Conservation (phyloP, 106 monocot genomes). For the Triglochin maritima region DNA sequence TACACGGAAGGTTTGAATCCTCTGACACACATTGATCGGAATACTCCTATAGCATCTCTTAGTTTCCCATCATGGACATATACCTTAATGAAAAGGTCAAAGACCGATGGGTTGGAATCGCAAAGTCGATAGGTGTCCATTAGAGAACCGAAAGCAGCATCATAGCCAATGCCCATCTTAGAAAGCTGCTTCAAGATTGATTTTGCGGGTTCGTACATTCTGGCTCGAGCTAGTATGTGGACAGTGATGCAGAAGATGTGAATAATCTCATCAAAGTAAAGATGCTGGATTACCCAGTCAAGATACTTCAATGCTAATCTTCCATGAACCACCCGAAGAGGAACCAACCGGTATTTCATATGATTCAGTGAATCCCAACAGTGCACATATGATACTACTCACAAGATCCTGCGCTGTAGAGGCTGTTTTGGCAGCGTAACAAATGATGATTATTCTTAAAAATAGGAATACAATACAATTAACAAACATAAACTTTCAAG, state of each 20-base stretch:
- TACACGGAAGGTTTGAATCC: slow-evolving; percentile 34
- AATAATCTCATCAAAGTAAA: slow-evolving; percentile 17
- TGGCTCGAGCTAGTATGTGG: slow-evolving; percentile 34
- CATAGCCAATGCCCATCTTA: slow-evolving; percentile 6
- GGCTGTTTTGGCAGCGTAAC: too few relatives aligned
- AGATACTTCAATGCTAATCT: slow-evolving; percentile 37
- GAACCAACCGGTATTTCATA: slow-evolving; percentile 31
- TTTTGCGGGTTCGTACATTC: slow-evolving; percentile 37
- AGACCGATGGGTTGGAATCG: slow-evolving; percentile 35
- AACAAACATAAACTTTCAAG: too few relatives aligned
- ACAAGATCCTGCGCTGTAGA: too few relatives aligned
- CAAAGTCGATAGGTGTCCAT: slow-evolving; percentile 26
- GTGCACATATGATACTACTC: too few relatives aligned
- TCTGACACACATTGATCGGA: slow-evolving; percentile 31
- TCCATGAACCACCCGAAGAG: slow-evolving; percentile 33
- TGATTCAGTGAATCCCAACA: slow-evolving; percentile 50
- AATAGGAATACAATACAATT: too few relatives aligned
- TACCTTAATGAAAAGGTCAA: slow-evolving; percentile 44
- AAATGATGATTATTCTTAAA: too few relatives aligned
- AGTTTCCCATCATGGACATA: slow-evolving; percentile 29
- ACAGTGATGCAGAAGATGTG: slow-evolving; percentile 26
- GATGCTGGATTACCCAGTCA: slow-evolving; percentile 25
- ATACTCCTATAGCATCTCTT: slow-evolving; percentile 11
- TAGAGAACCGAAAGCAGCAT: slow-evolving; percentile 25
- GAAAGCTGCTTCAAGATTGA: slow-evolving; percentile 29